Percentiles rank a stretch among this genome's conserved stretches.
phyloP scores from a whole-genome alignment of 345 rosid species.

The Eucalyptus caleyi region DNA sequence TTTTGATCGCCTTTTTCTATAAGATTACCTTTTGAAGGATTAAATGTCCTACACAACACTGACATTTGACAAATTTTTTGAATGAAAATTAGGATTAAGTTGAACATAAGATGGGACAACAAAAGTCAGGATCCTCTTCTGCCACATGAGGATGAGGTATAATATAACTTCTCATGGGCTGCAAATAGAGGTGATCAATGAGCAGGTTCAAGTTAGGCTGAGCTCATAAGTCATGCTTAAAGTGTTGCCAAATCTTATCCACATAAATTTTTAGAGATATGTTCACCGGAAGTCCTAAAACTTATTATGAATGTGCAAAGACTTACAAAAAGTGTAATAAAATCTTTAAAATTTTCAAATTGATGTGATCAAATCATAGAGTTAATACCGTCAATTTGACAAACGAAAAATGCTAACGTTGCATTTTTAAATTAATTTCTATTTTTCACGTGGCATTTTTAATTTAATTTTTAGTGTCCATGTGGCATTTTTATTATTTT shows the following conservation, averaged over 20 bases:
- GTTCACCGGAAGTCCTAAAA: accelerated
- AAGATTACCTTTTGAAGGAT: not conserved
- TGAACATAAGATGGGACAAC: not conserved
- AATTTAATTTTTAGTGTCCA: too few relatives aligned
- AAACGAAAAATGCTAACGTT: accelerated
- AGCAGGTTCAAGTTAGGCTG: not conserved
- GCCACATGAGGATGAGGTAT: not conserved
- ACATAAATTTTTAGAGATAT: not conserved
- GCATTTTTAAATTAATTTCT: too few relatives aligned
- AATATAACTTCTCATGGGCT: not conserved
- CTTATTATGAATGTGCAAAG: too few relatives aligned
- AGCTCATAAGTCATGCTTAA: not conserved
- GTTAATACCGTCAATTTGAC: too few relatives aligned
- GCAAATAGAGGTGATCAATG: not conserved
- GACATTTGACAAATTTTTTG: not conserved
- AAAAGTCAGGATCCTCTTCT: not conserved
- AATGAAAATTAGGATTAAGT: not conserved
- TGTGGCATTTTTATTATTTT: accelerated
- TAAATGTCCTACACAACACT: not conserved
- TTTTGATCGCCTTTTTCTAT: not conserved
- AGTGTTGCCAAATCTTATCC: not conserved
- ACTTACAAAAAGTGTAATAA: too few relatives aligned
- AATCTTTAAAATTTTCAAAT: too few relatives aligned
- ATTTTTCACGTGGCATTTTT: too few relatives aligned
- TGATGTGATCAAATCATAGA: accelerated